These are phyloP conservation scores for Penicillium malachiteum DNA, from an alignment of 495 filamentous ascomycete species.

Conservation along the genomic window DNA sequence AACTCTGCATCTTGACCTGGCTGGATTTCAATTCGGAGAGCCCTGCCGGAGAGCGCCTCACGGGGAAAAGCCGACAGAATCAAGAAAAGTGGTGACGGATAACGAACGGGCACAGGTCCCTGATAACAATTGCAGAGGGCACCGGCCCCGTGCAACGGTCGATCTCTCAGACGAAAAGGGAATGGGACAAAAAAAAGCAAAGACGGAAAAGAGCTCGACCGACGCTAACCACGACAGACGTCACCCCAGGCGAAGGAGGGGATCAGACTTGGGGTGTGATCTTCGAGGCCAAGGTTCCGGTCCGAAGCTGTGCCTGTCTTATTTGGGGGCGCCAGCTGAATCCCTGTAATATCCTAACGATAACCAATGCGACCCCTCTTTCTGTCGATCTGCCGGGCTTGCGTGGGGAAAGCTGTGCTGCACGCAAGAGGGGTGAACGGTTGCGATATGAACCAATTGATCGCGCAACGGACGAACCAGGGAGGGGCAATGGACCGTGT, in stretches of 20 bases:
- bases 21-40: conserved; percentile 46
- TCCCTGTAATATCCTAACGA: conserved; percentile 16
- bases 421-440: conserved; percentile 23
- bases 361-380: conserved; percentile 33
- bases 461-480: conserved; percentile 23
- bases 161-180: conserved; percentile 13
- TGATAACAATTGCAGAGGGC: conserved; percentile 42
- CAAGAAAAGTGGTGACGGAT: conserved; percentile 4
- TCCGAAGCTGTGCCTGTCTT: conserved; percentile 15
- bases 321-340: conserved; percentile 23
- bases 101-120: conserved; percentile 23
- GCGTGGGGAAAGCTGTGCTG: conserved; percentile 44
- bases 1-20: conserved; percentile 53
- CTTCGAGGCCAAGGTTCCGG: conserved; percentile 24
- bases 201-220: conserved; percentile 3
- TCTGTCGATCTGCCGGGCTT: conserved; percentile 34
- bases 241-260: conserved; percentile 17
- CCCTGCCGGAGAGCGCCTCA: conserved; percentile 48
- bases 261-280: conserved; percentile 19
- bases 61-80: conserved; percentile 21
- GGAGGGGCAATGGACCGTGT: conserved; percentile 15
- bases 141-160: conserved; percentile 37
- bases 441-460: conserved; percentile 41
- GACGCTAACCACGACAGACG: conserved; percentile 26
- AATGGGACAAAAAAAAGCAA: neutral